phyloP scores from a whole-genome alignment of 805 yeast species.

The Lipomyces starkeyi region DNA sequence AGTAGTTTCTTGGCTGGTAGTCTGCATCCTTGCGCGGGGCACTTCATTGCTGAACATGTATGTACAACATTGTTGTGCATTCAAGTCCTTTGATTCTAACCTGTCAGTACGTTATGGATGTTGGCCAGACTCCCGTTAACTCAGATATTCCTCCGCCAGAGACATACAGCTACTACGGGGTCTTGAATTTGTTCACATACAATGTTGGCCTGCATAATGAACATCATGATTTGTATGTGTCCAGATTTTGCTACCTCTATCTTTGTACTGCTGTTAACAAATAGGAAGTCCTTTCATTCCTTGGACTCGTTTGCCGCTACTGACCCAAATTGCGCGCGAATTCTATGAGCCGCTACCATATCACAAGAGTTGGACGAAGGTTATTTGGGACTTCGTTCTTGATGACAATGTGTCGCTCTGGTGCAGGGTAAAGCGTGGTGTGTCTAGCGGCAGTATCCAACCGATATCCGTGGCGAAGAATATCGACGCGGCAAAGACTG shows the following conservation, averaged over 20 bases:
- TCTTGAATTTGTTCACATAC: constrained; percentile 79
- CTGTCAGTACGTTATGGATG: constrained; percentile 44
- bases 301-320: constrained; percentile 76
- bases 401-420: constrained; percentile 72
- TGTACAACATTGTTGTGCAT: constrained; percentile 50
- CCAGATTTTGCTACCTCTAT: not conserved
- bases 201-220: constrained; percentile 94
- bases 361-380: constrained; percentile 79
- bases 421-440: constrained; percentile 77
- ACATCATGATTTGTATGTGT: constrained; percentile 76
- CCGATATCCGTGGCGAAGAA: not conserved
- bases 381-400: constrained; percentile 71
- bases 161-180: constrained; percentile 88
- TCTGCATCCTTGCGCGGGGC: constrained; percentile 93
- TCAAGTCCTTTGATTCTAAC: not conserved
- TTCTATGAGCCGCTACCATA: constrained; percentile 81
- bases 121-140: constrained; percentile 40
- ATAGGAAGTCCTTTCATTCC: constrained; percentile 71
- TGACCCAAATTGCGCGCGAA: constrained; percentile 73
- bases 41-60: constrained; percentile 88
- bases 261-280: not conserved
- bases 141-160: constrained; percentile 62
- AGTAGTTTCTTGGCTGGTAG: constrained; percentile 90
- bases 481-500: constrained; percentile 14
- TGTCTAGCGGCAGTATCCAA: not conserved